Evolutionary conservation across 371 early-diverging fungal species (phyloP).

Genomic region (Thermomucor indicae-seudaticae): DNA sequence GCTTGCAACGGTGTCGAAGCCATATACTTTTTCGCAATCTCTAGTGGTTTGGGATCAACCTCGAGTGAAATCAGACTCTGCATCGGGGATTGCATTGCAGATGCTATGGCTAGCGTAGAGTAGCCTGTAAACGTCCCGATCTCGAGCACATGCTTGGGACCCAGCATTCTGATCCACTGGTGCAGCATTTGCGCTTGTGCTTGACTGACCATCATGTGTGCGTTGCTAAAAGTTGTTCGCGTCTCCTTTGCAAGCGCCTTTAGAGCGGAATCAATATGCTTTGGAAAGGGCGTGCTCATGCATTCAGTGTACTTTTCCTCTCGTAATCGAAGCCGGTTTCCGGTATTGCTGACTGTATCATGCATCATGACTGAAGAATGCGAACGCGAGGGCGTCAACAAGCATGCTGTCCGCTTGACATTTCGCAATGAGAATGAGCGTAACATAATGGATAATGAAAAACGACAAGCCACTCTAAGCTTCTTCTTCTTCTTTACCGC

Average conservation of each 20-base stretch:
- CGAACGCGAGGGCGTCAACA: constrained; percentile 5
- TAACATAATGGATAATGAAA: too few species aligned
- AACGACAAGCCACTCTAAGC: too few species aligned
- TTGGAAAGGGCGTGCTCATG: constrained; percentile 19
- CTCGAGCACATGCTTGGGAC: constrained; percentile 42
- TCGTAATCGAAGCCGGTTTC: constrained; percentile 13
- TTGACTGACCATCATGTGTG: constrained; percentile 40
- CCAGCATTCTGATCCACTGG: constrained; percentile 29
- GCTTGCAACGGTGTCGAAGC: constrained; percentile 11
- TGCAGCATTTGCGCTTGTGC: constrained; percentile 43
- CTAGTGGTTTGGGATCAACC: constrained; percentile 28
- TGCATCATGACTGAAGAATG: constrained; percentile 12
- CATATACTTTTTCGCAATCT: constrained; percentile 36
- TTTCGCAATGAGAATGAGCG: too few species aligned
- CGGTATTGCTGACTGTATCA: constrained; percentile 5
- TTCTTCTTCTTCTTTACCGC: too few species aligned
- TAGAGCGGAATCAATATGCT: constrained; percentile 3
- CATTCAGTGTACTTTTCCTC: constrained; percentile 24
- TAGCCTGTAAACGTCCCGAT: constrained; percentile 63
- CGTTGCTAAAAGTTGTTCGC: constrained; percentile 16
- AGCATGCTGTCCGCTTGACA: too few species aligned
- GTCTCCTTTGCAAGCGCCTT: constrained; percentile 16
- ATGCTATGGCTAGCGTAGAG: constrained; percentile 58
- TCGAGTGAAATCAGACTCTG: constrained; percentile 44
- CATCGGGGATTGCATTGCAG: constrained; percentile 32